phyloP scores from a whole-genome alignment of 306 rosid species.

The Parietaria judaica region DNA sequence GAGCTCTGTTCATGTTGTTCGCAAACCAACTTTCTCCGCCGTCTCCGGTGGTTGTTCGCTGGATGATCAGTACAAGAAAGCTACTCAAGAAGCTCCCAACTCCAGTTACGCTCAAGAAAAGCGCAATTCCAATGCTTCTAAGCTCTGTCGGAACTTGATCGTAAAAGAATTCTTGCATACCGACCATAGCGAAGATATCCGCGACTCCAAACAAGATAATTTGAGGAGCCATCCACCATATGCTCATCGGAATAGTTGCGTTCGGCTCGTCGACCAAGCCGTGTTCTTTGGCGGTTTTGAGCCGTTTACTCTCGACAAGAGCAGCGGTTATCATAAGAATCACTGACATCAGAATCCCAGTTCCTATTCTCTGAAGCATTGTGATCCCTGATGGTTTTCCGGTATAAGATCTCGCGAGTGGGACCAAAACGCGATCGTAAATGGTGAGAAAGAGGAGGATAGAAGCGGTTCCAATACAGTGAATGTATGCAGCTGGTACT shows the following conservation, averaged over 20 bases:
- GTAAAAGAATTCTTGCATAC: not conserved
- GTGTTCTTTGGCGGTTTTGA: not conserved
- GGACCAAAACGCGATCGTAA: conserved; percentile 1
- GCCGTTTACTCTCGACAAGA: not conserved
- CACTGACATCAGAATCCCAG: not conserved
- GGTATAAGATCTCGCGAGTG: not conserved
- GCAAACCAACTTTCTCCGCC: not conserved
- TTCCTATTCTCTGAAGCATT: not conserved
- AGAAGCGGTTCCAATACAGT: not conserved
- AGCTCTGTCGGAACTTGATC: conserved; percentile 4
- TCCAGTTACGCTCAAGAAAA: not conserved
- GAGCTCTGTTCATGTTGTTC: not conserved
- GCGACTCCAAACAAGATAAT: not conserved
- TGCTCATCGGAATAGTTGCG: not conserved
- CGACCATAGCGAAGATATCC: not conserved
- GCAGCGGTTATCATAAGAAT: not conserved
- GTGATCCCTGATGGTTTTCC: not conserved
- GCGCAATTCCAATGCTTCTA: not conserved
- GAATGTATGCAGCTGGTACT: not conserved
- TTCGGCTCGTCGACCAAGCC: too few species aligned
- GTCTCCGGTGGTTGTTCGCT: not conserved
- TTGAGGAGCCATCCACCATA: not conserved
- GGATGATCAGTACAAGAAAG: not conserved
- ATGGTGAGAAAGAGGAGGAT: not conserved
- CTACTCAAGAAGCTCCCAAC: not conserved